These are phyloP conservation scores for Schrenkiella parvula DNA, from an alignment of 345 rosid genomes.

Conservation along the genomic window DNA sequence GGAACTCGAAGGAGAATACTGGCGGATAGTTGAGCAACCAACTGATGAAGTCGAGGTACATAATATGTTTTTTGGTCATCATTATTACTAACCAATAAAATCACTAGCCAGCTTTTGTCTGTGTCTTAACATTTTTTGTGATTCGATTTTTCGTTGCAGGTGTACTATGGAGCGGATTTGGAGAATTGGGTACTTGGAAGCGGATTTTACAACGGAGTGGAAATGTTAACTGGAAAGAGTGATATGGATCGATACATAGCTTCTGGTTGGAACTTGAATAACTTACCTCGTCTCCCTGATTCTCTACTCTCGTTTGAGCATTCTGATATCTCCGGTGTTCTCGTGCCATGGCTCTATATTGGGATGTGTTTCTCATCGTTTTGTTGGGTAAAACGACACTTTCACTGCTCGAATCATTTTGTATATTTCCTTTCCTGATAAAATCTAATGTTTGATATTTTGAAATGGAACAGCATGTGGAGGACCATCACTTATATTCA, in stretches of 20 bases:
- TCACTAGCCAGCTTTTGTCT: no score
- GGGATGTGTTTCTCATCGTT: slow-evolving; percentile 97
- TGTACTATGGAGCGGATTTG: slow-evolving; percentile 85
- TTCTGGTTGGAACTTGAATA: slow-evolving; percentile 89
- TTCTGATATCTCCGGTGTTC: slow-evolving; percentile 78
- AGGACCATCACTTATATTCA: slow-evolving; percentile 90
- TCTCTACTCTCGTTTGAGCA: slow-evolving; percentile 75
- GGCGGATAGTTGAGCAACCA: slow-evolving; percentile 83
- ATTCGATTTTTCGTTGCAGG: slow-evolving; percentile 37
- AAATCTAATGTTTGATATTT: background rate
- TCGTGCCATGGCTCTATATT: slow-evolving; percentile 88
- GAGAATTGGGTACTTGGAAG: slow-evolving; percentile 76
- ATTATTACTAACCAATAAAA: background rate
- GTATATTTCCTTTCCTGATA: background rate
- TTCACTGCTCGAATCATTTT: background rate
- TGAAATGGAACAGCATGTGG: slow-evolving; percentile 62
- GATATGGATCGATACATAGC: slow-evolving; percentile 43
- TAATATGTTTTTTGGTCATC: background rate
- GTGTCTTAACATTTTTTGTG: background rate
- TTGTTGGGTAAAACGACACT: slow-evolving; percentile 67
- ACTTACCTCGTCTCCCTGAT: slow-evolving; percentile 72
- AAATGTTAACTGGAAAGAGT: slow-evolving; percentile 28
- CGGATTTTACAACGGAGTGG: slow-evolving; percentile 59
- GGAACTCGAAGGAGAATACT: slow-evolving; percentile 81
- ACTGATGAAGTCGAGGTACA: slow-evolving; percentile 66